Percentiles rank a stretch among this genome's conserved stretches.
phyloP scores from a whole-genome alignment of 805 yeast species.

The Brettanomyces bruxellensis region DNA sequence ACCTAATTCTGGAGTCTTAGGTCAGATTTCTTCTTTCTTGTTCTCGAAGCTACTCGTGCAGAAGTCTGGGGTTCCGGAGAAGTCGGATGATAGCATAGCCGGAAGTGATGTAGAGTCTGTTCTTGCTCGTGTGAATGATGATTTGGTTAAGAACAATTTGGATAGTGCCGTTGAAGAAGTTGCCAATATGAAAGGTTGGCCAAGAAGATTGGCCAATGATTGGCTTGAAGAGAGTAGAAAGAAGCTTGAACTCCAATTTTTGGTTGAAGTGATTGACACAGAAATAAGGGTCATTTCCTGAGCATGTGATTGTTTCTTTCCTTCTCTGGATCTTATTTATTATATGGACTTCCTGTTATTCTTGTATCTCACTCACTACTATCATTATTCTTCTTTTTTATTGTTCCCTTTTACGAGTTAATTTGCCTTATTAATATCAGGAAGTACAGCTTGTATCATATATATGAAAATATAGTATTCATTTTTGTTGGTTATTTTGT shows the following conservation, averaged over 20 bases:
- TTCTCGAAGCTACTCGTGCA: slow-evolving; percentile 70
- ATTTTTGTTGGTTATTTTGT: no score
- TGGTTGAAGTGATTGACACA: slow-evolving; percentile 58
- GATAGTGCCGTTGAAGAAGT: slow-evolving; percentile 90
- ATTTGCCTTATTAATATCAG: no score
- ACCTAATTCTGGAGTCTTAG: slow-evolving; percentile 91
- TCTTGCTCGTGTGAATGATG: slow-evolving; percentile 74
- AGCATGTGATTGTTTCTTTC: neutral
- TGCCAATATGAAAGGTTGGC: slow-evolving; percentile 85
- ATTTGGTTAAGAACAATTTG: slow-evolving; percentile 65
- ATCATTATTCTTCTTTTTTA: no score
- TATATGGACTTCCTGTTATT: neutral
- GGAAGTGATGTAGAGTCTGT: slow-evolving; percentile 86
- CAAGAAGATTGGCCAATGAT: slow-evolving; percentile 79
- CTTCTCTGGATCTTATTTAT: neutral
- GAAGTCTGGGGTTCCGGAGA: slow-evolving; percentile 63
- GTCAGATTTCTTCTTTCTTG: slow-evolving; percentile 73
- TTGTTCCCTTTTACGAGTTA: no score
- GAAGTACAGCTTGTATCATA: no score
- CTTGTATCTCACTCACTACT: no score
- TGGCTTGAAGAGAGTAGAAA: slow-evolving; percentile 89
- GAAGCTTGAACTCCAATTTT: slow-evolving; percentile 79
- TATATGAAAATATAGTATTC: no score
- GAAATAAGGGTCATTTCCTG: slow-evolving; percentile 39
- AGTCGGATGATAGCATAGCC: slow-evolving; percentile 21